Conservation (phyloP, 23 red algal genomes). For the Gracilaria gracilis region DNA sequence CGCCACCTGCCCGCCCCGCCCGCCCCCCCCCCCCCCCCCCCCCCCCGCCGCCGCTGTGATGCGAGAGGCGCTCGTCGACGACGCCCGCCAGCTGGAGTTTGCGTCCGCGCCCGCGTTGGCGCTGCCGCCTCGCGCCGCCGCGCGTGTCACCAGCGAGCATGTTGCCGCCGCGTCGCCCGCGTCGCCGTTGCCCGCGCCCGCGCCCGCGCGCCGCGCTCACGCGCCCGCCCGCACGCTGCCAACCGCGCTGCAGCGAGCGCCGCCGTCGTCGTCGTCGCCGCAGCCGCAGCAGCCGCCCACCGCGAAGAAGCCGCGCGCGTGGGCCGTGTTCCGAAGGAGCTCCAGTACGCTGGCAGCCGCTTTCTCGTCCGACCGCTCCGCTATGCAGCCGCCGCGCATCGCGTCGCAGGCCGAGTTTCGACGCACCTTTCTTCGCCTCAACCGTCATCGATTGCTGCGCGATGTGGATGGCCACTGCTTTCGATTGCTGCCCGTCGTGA, state of each 20-base stretch:
- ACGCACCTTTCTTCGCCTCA: slow-evolving; percentile 32
- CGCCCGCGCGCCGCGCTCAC: slow-evolving; percentile 12
- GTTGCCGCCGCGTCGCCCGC: neutral
- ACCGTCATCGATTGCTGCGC: slow-evolving; percentile 38
- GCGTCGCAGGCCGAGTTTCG: slow-evolving; percentile 59
- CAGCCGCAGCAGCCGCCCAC: slow-evolving; percentile 7
- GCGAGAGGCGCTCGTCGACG: neutral
- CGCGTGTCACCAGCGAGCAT: slow-evolving; percentile 14
- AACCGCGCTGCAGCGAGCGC: neutral
- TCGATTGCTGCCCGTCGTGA: slow-evolving; percentile 49
- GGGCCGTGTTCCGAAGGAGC: slow-evolving; percentile 11
- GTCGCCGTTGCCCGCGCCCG: neutral
- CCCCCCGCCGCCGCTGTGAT: neutral
- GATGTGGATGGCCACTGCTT: slow-evolving; percentile 56
- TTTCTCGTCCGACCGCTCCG: neutral
- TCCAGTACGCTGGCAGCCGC: slow-evolving; percentile 17
- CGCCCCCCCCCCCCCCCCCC: neutral
- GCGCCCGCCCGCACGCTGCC: slow-evolving; percentile 11
- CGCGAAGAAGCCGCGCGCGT: slow-evolving; percentile 35
- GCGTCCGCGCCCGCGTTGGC: slow-evolving; percentile 23
- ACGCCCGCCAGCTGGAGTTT: neutral
- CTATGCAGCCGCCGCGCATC: slow-evolving; percentile 31
- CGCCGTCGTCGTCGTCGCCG: neutral
- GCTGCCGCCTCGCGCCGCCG: neutral
- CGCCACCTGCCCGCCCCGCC: neutral